phyloP scores from a whole-genome alignment of 768 basidiomycete genomes.

The Suillus plorans region DNA sequence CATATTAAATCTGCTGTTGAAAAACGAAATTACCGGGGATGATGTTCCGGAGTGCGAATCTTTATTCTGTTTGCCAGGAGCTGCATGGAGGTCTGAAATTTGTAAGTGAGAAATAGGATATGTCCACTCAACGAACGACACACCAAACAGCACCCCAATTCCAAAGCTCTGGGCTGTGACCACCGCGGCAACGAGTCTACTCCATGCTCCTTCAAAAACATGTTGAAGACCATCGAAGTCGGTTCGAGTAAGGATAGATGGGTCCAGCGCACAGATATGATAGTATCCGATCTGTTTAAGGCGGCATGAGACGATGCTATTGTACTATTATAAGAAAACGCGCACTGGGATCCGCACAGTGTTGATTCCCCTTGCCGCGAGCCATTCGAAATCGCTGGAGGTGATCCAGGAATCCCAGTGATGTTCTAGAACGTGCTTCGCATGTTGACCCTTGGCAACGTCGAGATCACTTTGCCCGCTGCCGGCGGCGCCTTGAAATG shows the following conservation, averaged over 20 bases:
- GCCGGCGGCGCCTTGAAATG: slow-evolving; percentile 50
- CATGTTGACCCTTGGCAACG: slow-evolving; percentile 54
- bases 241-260: slow-evolving; percentile 58
- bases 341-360: slow-evolving; percentile 62
- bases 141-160: slow-evolving; percentile 76
- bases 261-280: slow-evolving; percentile 61
- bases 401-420: slow-evolving; percentile 59
- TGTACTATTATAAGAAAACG: slow-evolving; percentile 39
- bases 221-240: slow-evolving; percentile 54
- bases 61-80: slow-evolving; percentile 72
- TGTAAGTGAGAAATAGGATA: slow-evolving; percentile 18
- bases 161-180: slow-evolving; percentile 52
- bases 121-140: slow-evolving; percentile 14
- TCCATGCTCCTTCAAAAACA: slow-evolving; percentile 69
- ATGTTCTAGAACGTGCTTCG: slow-evolving; percentile 40
- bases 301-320: slow-evolving; percentile 2
- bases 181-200: slow-evolving; percentile 57
- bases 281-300: slow-evolving; percentile 66
- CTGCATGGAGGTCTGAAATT: slow-evolving; percentile 65
- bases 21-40: slow-evolving; percentile 46
- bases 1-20: slow-evolving; percentile 43
- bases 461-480: slow-evolving; percentile 71
- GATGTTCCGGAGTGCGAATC: slow-evolving; percentile 69
- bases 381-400: slow-evolving; percentile 54
- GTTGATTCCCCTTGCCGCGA: slow-evolving; percentile 53